Percentiles rank a stretch among this genome's conserved stretches.
Evolutionary conservation across 495 filamentous ascomycete species (phyloP).

Genomic region (Ramalina intermedia): DNA sequence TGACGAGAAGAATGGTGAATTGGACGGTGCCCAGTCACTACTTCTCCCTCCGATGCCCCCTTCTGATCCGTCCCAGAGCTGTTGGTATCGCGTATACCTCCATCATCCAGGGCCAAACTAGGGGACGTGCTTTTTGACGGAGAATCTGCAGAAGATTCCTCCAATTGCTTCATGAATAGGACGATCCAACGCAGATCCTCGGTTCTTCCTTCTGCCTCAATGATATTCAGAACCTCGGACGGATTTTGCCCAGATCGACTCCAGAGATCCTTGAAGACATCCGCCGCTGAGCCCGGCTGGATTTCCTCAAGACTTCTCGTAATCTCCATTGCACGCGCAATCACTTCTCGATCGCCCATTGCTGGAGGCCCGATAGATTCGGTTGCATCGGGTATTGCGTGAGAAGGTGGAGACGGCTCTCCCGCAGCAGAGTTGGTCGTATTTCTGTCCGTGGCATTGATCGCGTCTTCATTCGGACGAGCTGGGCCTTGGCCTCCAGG

Average conservation of each 20-base stretch:
- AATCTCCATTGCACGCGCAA: slow-evolving; percentile 24
- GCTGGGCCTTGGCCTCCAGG: background rate
- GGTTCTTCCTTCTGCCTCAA: slow-evolving; percentile 43
- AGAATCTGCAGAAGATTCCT: background rate
- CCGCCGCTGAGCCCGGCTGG: slow-evolving; percentile 21
- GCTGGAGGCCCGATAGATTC: slow-evolving; percentile 5
- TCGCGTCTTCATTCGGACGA: background rate
- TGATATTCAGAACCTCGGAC: slow-evolving; percentile 41
- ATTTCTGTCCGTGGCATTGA: background rate
- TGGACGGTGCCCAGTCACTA: too few species aligned
- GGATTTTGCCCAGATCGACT: slow-evolving; percentile 41
- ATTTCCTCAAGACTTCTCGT: slow-evolving; percentile 26
- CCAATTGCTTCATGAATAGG: slow-evolving; percentile 21
- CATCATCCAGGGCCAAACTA: too few species aligned
- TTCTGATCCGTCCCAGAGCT: too few species aligned
- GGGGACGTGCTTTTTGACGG: too few species aligned
- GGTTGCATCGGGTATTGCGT: too few species aligned
- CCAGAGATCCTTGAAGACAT: slow-evolving; percentile 38
- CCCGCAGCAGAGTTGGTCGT: too few species aligned
- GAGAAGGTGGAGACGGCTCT: too few species aligned
- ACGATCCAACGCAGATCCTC: slow-evolving; percentile 40
- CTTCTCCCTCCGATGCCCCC: too few species aligned
- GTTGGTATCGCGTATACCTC: too few species aligned
- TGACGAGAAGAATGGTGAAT: too few species aligned
- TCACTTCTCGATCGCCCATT: slow-evolving; percentile 17